These are phyloP conservation scores for Tuber umbilicatum DNA, from an alignment of 495 filamentous ascomycete genomes.

Conservation along the genomic window DNA sequence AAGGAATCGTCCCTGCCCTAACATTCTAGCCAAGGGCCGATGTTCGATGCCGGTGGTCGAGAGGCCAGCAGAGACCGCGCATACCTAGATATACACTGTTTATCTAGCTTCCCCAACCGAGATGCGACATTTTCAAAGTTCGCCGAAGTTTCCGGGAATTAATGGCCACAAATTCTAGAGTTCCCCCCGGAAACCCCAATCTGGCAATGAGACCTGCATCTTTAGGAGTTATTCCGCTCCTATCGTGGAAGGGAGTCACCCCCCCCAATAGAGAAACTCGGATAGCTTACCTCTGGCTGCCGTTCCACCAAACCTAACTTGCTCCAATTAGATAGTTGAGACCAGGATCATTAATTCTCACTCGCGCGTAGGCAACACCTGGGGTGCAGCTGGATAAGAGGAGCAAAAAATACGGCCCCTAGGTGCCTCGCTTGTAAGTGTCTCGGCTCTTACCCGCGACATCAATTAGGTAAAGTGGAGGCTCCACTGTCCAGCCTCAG, in stretches of 20 bases:
- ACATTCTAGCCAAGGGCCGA: not conserved
- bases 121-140: not conserved
- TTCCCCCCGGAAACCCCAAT: not conserved
- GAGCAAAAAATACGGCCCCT: not conserved
- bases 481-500: not conserved
- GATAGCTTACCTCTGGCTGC: not conserved
- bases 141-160: not conserved
- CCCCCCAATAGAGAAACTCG: not conserved
- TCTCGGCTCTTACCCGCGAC: not conserved
- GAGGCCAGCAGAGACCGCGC: not conserved
- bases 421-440: not conserved
- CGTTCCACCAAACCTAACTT: not conserved
- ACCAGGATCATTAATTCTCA: not conserved
- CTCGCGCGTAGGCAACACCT: not conserved
- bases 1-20: not conserved
- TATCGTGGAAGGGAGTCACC: not conserved
- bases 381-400: not conserved
- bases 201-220: not conserved
- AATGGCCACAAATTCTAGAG: not conserved
- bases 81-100: not conserved
- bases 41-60: not conserved
- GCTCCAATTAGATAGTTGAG: not conserved
- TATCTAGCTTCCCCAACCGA: not conserved
- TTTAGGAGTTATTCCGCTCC: not conserved
- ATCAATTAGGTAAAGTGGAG: not conserved